Evolutionary conservation across 2,329 filamentous ascomycete genomes (phyloP), one percentile per base, ranked within the genome.

Genomic region (Penicillium sp.): DNA sequence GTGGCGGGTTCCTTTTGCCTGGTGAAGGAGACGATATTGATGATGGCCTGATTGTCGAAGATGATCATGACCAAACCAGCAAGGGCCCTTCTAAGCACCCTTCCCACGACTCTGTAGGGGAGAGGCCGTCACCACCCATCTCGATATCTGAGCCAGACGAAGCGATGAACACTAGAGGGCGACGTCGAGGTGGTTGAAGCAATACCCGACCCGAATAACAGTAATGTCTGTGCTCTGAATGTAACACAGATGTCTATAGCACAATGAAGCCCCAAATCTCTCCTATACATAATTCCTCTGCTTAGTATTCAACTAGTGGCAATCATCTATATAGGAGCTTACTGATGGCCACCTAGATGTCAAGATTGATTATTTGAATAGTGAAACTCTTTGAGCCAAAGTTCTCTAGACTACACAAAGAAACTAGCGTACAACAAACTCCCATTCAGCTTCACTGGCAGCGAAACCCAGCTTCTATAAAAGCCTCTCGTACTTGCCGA

Each of bases 31-130:
- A 59, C 11, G 57, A 62, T 20, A 55, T 47, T 7, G 51, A 65
- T 42, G 56, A 57, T 35, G 56, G 50, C 22, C 51, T 68, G 44
- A 56, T 68, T 14, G 60, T 68, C 4, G 66, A 26, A 26, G 24
- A 68, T 40, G 54, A 41, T 39, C 24, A 41, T 28, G 35, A 38
- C 8, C 35, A 35, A 18, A 39, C 23, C 3, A 22, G 13, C 3
- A 34, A 20, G 14, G 35, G 27, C 11, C 24, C 28, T 20, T 46
- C 34, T 36, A 20, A 49, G 2, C 27, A 49, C 26, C 29, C 42
- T 13, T 29, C 11, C 20, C 26, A 6, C 8, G 29, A 32, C 11
- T 24, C 27, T 6, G 46, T 51, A 7, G 37, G 46, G 3, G 54
- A 53, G 14, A 23, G 22, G 13, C 26, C 41, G 8, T 51, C 47